These are phyloP conservation scores for Aspergillus aculeatus DNA, from an alignment of 2,329 filamentous ascomycete genomes.

Conservation along the genomic window DNA sequence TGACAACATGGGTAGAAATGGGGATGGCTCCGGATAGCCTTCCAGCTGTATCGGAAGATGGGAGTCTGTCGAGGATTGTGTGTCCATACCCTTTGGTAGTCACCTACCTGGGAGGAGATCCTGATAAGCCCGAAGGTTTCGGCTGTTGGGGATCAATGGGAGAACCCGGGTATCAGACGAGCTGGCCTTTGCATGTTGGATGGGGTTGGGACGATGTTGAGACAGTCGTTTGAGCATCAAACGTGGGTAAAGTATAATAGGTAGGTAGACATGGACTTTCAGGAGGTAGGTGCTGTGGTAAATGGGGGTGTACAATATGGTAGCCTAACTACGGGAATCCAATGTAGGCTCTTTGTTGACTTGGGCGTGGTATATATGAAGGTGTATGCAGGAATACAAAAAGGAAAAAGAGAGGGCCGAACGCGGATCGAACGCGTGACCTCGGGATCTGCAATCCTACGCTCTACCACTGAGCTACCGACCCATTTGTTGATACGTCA, in stretches of 20 bases:
- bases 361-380: too few species aligned
- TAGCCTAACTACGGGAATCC: too few species aligned
- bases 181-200: too few species aligned
- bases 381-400: too few species aligned
- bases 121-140: not conserved
- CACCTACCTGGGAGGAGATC: not conserved
- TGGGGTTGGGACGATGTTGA: too few species aligned
- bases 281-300: too few species aligned
- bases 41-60: not conserved
- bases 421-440: slow-evolving; percentile 10
- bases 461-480: slow-evolving; percentile 11
- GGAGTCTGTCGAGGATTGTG: not conserved
- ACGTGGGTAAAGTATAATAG: too few species aligned
- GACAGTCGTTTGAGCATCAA: too few species aligned
- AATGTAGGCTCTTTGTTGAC: too few species aligned
- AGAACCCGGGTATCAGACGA: too few species aligned
- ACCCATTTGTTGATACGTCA: not conserved
- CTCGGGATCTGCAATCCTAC: slow-evolving; percentile 10
- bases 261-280: too few species aligned
- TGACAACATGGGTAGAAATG: not conserved
- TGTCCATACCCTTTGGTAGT: not conserved
- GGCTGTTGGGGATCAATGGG: not conserved
- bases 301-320: too few species aligned
- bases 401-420: slow-evolving; percentile 7
- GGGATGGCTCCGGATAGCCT: not conserved